Conservation (phyloP, 305 asterid genomes). For the Stenogyne calaminthoides region DNA sequence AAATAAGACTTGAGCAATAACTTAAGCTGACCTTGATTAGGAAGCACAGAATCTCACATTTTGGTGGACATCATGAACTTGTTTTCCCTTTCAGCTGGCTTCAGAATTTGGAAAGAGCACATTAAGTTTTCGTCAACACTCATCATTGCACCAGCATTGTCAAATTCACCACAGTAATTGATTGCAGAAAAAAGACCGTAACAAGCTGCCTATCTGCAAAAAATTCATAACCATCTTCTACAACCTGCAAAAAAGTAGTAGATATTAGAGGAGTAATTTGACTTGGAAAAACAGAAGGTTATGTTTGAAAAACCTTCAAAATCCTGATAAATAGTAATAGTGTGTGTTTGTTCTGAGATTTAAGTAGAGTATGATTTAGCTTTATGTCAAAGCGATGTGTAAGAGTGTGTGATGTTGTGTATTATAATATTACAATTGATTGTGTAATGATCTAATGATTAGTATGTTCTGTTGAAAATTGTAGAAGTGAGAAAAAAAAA, state of each 20-base stretch:
- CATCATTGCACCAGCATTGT: constrained; percentile 64
- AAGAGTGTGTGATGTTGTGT: no score
- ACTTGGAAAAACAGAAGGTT: not conserved
- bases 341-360: no score
- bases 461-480: no score
- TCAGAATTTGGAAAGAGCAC: constrained; percentile 59
- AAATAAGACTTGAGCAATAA: constrained; percentile 7
- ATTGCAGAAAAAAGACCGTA: constrained; percentile 55
- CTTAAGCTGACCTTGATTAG: constrained; percentile 38
- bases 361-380: no score
- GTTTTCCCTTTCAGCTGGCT: constrained; percentile 62
- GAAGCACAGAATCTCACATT: constrained; percentile 45
- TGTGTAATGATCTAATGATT: not conserved
- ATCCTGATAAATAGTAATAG: no score
- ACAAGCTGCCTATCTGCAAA: constrained; percentile 67
- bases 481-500: not conserved
- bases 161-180: constrained; percentile 59
- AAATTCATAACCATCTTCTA: constrained; percentile 63
- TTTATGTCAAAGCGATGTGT: no score
- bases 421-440: no score
- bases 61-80: constrained; percentile 59
- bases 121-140: constrained; percentile 52
- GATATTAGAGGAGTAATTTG: constrained; percentile 15
- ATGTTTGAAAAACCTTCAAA: no score
- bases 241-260: constrained; percentile 44